Conservation (phyloP, 176 grass and related monocot genomes). For the Stipa capillata region DNA sequence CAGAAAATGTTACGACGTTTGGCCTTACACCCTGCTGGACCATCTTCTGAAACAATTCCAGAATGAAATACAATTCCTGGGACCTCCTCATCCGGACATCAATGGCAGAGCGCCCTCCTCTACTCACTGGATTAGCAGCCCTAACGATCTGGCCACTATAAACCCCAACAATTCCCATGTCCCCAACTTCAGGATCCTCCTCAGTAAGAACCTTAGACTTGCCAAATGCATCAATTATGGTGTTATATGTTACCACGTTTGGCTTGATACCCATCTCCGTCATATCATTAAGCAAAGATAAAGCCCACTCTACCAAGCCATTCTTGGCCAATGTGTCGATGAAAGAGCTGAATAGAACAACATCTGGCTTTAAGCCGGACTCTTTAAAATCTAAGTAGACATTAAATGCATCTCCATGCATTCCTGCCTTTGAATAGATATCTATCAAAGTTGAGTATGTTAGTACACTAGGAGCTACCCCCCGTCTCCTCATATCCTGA, state of each 20-base stretch:
- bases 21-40: conserved; percentile 89
- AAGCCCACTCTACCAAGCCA: conserved; percentile 85
- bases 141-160: conserved; percentile 53
- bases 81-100: conserved; percentile 57
- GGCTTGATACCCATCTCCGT: conserved; percentile 74
- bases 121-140: conserved; percentile 30
- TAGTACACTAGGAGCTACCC: conserved; percentile 68
- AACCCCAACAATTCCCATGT: conserved; percentile 32
- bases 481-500: conserved; percentile 83
- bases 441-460: conserved; percentile 97
- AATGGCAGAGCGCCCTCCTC: conserved; percentile 22
- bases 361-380: conserved; percentile 86
- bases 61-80: conserved; percentile 82
- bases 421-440: conserved; percentile 86
- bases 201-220: conserved; percentile 54
- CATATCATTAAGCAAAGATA: conserved; percentile 97
- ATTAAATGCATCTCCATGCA: conserved; percentile 96
- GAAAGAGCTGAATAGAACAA: conserved; percentile 97
- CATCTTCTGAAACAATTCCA: conserved; percentile 97
- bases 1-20: conserved; percentile 98
- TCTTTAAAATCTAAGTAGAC: conserved; percentile 93
- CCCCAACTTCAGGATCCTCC: conserved; percentile 38
- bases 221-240: conserved; percentile 94
- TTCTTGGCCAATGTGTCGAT: conserved; percentile 97
- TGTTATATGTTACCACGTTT: conserved; percentile 96